A percentile compares a stretch with the other conserved stretches of the same genome.
phyloP scores from a whole-genome alignment of 345 rosid genomes.

The Eucalyptus regnans region DNA sequence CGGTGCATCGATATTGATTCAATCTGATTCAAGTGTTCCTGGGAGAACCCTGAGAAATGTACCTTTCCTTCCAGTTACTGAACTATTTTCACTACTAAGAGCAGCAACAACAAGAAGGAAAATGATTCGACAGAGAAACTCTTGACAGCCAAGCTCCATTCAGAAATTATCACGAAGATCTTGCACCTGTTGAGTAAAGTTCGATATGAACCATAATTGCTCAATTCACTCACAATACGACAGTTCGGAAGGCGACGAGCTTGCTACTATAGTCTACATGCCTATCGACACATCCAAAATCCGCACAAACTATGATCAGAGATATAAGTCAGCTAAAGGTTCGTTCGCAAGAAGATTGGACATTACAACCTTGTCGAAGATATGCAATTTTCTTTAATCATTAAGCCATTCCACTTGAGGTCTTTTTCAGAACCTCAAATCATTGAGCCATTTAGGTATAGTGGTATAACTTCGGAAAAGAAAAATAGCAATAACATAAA shows the following conservation, averaged over 20 bases:
- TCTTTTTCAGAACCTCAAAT: not conserved
- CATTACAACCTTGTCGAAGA: not conserved
- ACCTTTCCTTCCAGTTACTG: not conserved
- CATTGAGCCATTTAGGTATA: not conserved
- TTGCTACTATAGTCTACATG: not conserved
- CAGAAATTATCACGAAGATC: not conserved
- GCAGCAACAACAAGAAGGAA: not conserved
- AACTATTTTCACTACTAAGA: not conserved
- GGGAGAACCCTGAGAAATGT: not conserved
- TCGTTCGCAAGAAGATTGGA: not conserved
- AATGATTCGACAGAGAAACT: not conserved
- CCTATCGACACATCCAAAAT: not conserved
- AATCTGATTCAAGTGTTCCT: not conserved
- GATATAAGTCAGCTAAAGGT: not conserved
- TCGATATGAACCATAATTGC: not conserved
- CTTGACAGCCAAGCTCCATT: not conserved
- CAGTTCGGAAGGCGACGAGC: rapidly evolving
- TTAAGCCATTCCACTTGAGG: not conserved
- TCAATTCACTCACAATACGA: not conserved
- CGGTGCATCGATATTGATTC: not conserved
- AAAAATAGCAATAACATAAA: not conserved
- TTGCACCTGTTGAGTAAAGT: not conserved
- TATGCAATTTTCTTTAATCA: not conserved
- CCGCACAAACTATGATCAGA: not conserved
- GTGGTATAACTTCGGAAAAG: not conserved